A percentile compares a stretch with the other conserved stretches of the same genome.
These are phyloP conservation scores for Fragilaria crotonensis DNA, from an alignment of 108 stramenopile species.

Conservation along the genomic window DNA sequence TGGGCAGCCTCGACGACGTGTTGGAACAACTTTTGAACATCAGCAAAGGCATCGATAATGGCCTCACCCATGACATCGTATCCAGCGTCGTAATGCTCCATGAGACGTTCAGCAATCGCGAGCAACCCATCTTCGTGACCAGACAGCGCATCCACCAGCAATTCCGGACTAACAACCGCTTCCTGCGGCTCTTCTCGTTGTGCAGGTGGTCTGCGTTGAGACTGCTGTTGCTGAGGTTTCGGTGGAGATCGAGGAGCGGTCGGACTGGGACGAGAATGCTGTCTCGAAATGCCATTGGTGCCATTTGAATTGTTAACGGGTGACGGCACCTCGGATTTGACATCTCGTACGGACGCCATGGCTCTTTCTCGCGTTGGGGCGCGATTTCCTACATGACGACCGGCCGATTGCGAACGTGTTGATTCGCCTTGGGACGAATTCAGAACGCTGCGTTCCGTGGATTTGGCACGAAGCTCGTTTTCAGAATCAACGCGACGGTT, in stretches of 20 bases:
- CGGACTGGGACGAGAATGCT: background rate
- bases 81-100: constrained; percentile 77
- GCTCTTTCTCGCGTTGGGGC: constrained; percentile 28
- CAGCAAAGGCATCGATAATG: constrained; percentile 82
- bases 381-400: constrained; percentile 5
- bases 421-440: background rate
- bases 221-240: background rate
- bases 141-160: constrained; percentile 76
- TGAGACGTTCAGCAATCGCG: constrained; percentile 79
- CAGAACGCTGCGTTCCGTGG: constrained; percentile 1
- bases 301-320: background rate
- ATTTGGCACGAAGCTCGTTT: constrained; percentile 9
- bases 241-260: background rate
- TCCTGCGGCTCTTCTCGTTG: constrained; percentile 15
- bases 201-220: constrained; percentile 6
- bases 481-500: constrained; percentile 32
- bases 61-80: constrained; percentile 87
- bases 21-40: constrained; percentile 81
- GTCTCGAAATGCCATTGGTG: background rate
- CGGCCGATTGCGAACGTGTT: constrained; percentile 21
- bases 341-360: constrained; percentile 22
- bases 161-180: constrained; percentile 65
- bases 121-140: constrained; percentile 85
- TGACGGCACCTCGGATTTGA: constrained; percentile 3
- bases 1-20: constrained; percentile 87